These are phyloP conservation scores for Pinus albicaulis DNA, from an alignment of 75 land plant species.

Conservation along the genomic window DNA sequence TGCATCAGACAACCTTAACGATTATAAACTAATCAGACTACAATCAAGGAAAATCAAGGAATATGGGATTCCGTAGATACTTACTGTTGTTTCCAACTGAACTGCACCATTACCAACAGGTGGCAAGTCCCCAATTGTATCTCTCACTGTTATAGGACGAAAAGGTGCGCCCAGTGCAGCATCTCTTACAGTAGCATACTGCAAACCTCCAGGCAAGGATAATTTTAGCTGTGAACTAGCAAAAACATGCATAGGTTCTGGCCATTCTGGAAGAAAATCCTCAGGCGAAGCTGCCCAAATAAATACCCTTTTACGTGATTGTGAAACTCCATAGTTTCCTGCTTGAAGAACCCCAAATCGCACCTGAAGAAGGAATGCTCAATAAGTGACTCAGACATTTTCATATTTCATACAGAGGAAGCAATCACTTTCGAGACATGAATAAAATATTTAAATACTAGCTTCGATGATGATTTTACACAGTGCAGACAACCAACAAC, in stretches of 20 bases:
- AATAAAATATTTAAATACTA: too few species aligned
- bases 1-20: too few species aligned
- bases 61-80: conserved; percentile 1
- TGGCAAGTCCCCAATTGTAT: conserved; percentile 96
- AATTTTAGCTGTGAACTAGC: conserved; percentile 78
- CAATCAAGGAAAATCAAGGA: background rate
- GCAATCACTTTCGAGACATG: too few species aligned
- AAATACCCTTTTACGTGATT: conserved; percentile 91
- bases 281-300: conserved; percentile 98
- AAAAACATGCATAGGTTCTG: conserved; percentile 96
- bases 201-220: conserved; percentile 43
- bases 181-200: conserved; percentile 79
- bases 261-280: conserved; percentile 92
- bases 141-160: conserved; percentile 89
- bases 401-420: background rate
- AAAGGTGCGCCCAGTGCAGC: conserved; percentile 89
- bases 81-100: conserved; percentile 41
- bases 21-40: conserved; percentile 2
- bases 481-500: too few species aligned
- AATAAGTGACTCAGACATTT: background rate
- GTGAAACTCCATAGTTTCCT: conserved; percentile 95
- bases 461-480: too few species aligned
- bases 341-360: conserved; percentile 98
- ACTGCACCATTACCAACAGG: conserved; percentile 88
- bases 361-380: conserved; percentile 42